Base-by-base conservation (phyloP, 768 basidiomycete genomes). In the Suillus subluteus region DNA sequence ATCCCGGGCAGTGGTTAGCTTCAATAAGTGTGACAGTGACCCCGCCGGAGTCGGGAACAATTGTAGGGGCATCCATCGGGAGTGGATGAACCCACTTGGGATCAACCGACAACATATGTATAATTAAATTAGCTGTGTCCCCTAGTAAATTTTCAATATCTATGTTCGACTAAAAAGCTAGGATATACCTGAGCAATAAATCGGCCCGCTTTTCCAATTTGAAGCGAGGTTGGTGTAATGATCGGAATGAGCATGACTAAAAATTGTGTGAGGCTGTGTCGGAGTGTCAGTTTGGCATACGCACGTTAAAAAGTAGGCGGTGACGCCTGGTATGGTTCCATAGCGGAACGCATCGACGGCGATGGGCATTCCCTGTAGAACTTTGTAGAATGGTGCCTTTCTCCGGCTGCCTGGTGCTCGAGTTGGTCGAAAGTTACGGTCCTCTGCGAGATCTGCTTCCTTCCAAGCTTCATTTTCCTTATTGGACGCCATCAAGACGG, bases 1-100 rank as follows among this genome's bases (percentile, higher is more conserved):
- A 98, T 5, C 98, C 98, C 6, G 98, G 98, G 84, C 97, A 98
- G 74, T 99, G 98, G 75, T 99, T 99, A 12, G 97, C 98, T 73
- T 98, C 94, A n/a, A 99, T 95, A 48, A 96, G 86, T 2, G 95
- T 98, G 6, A 98, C 96, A 44, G 80, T 82, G 43, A 98, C 94
- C 2, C 96, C 96, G 35, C 88, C 87, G 0, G 95, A 94, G 70
- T 92, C 79, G 1, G 97, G 94, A 64, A 98, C 83, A 41, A 87
- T 75, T 0, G 87, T 90, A 0, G 94, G 85, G 0, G 81, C 80
- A 76, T 98, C 87, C 85, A 95, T 87, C 1, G 95, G 92, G 4
- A 99, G 82, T 6, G 95, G 88, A 72, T 91, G 85, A 0, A 99
- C 90, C 94, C 94, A 99, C 80, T 91, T 87, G 59, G 83, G 85